phyloP scores from a whole-genome alignment of 2,329 filamentous ascomycete species.

The Cladosporium sp. region DNA sequence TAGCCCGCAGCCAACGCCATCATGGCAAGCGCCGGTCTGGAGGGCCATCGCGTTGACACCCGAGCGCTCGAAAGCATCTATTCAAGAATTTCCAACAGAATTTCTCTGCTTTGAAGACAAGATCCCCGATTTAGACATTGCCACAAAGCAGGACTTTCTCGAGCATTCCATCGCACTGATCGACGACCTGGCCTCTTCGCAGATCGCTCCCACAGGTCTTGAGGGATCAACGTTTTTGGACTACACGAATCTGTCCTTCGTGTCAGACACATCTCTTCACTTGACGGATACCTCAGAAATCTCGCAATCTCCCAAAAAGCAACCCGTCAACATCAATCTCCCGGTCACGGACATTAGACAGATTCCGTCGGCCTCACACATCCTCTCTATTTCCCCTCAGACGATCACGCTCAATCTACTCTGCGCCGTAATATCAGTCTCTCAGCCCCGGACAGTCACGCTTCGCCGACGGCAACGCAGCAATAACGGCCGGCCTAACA shows the following conservation, averaged over 20 bases:
- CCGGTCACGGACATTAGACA: conserved; percentile 59
- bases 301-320: neutral
- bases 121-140: conserved; percentile 7
- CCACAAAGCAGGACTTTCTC: conserved; percentile 55
- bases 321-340: neutral
- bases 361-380: conserved; percentile 60
- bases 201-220: conserved; percentile 37
- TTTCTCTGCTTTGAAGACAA: conserved; percentile 24
- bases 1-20: conserved; percentile 19
- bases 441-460: conserved; percentile 59
- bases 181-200: conserved; percentile 58
- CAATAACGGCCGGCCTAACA: conserved; percentile 21
- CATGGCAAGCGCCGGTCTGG: conserved; percentile 22
- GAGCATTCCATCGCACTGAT: conserved; percentile 71
- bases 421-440: conserved; percentile 69
- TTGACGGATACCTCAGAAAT: conserved; percentile 14
- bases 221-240: conserved; percentile 34
- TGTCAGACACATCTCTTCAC: conserved; percentile 20
- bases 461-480: conserved; percentile 52
- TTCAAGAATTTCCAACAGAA: conserved; percentile 15
- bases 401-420: conserved; percentile 78
- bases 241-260: conserved; percentile 24
- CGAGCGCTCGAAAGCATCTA: neutral
- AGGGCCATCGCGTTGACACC: conserved; percentile 16
- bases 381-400: conserved; percentile 65